Base-by-base conservation (phyloP, 495 filamentous ascomycete species). In the Cercophora sp. region DNA sequence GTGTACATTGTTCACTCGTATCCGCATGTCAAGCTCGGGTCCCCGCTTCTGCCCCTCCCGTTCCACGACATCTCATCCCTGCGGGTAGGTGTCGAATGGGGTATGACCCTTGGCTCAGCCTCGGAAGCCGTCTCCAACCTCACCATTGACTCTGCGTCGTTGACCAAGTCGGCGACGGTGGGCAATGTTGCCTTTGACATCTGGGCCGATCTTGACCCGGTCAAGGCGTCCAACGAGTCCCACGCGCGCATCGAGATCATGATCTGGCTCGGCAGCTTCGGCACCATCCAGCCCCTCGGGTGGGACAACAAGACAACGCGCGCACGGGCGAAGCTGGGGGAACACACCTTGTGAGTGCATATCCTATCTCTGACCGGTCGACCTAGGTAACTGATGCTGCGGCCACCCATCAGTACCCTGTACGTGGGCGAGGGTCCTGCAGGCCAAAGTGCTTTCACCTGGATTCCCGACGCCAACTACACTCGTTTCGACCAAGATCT, bases 101-200 rank as follows among this genome's bases (percentile, higher is more conserved):
- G 19, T n/a, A n/a, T n/a, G n/a, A n/a, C n/a, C n/a, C n/a, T n/a
- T n/a, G n/a, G 10, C 18, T 49, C 13, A 13, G 31, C 5, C 46
- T 3, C 13, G 18, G 22, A 5, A 19, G n/a, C n/a, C 10, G 13
- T 16, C 13, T 25, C 46, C 18, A 24, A 24, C 46, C 9, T 49
- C 0, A n/a, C 32, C 19, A n/a, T 49, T 8, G 46, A 49, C 13
- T 8, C 46, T 0, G 32, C 9, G 23, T 19, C 19, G 9, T 34
- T 49, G 13, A 49, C 31, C 1, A 39, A 49, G 31, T 11, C 34
- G 20, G 32, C 13, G 13, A 23, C 16, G 18, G 15, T 26, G 2
- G 46, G 32, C 46, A 49, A 49, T 13, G 46, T 49, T 34, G 46
- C 46, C 46, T 16, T 49, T 22, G 46, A 49, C 31, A 49, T 49